These are phyloP conservation scores for Moesziomyces sp. DNA, from an alignment of 1,284 basidiomycete genomes.

Conservation along the genomic window DNA sequence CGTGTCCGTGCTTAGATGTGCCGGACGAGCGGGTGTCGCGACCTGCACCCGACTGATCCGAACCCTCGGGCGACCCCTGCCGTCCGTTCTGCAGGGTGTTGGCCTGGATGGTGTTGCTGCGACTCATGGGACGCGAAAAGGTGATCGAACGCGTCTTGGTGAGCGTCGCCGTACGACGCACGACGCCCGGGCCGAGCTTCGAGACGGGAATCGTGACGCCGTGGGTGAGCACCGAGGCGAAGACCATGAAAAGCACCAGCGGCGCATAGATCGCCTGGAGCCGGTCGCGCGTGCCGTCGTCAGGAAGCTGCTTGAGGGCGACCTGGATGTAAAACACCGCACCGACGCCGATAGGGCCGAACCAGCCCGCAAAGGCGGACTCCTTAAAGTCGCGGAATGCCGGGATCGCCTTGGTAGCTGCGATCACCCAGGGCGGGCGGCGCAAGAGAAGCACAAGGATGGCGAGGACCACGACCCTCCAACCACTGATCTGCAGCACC, in stretches of 20 bases:
- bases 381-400: slow-evolving; percentile 58
- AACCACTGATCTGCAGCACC: slow-evolving; percentile 51
- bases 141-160: slow-evolving; percentile 42
- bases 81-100: background rate
- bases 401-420: slow-evolving; percentile 55
- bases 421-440: slow-evolving; percentile 63
- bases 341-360: slow-evolving; percentile 66
- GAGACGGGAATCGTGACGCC: slow-evolving; percentile 66
- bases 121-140: slow-evolving; percentile 31
- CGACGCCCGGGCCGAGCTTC: slow-evolving; percentile 58
- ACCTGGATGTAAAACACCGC: slow-evolving; percentile 72
- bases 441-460: slow-evolving; percentile 59
- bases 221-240: slow-evolving; percentile 71
- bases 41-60: slow-evolving; percentile 8
- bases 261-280: slow-evolving; percentile 70
- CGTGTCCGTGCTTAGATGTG: slow-evolving; percentile 23
- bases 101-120: slow-evolving; percentile 34
- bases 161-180: slow-evolving; percentile 50
- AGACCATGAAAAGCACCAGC: slow-evolving; percentile 71
- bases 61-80: slow-evolving; percentile 1
- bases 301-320: slow-evolving; percentile 69
- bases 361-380: slow-evolving; percentile 64
- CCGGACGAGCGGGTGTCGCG: background rate
- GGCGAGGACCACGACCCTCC: slow-evolving; percentile 63
- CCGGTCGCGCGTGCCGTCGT: slow-evolving; percentile 67